phyloP scores from a whole-genome alignment of 768 basidiomycete species.

The Tubosaeta sp. region DNA sequence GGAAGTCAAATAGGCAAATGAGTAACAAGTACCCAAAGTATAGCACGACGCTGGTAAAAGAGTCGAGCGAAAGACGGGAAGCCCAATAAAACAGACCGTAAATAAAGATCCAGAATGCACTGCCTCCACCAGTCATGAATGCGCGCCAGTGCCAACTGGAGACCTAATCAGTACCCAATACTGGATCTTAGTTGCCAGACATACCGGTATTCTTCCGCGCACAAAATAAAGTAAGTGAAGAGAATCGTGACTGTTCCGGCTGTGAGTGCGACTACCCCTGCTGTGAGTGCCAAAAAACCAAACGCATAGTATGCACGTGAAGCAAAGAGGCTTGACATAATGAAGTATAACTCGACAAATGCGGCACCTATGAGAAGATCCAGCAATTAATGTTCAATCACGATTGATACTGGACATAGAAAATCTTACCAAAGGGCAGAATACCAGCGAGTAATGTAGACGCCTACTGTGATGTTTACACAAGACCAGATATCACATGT shows the following conservation, averaged over 20 bases:
- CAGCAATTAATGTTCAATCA: constrained; percentile 1
- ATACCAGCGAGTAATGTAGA: constrained; percentile 83
- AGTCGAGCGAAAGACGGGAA: constrained; percentile 80
- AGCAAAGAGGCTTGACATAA: constrained; percentile 87
- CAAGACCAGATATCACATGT: background rate
- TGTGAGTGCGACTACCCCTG: constrained; percentile 76
- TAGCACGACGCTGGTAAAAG: constrained; percentile 72
- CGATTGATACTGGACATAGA: background rate
- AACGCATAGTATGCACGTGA: constrained; percentile 94
- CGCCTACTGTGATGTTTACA: constrained; percentile 37
- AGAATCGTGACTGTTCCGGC: constrained; percentile 89
- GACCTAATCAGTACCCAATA: constrained; percentile 3
- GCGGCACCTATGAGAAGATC: constrained; percentile 61
- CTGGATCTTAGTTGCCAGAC: constrained; percentile 12
- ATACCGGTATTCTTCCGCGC: constrained; percentile 91
- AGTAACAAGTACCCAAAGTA: constrained; percentile 91
- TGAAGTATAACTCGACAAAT: constrained; percentile 92
- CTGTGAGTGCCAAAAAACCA: constrained; percentile 88
- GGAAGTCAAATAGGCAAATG: constrained; percentile 78
- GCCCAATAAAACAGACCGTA: constrained; percentile 91
- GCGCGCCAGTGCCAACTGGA: constrained; percentile 96
- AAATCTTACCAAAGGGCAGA: constrained; percentile 73
- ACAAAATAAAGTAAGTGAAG: constrained; percentile 87
- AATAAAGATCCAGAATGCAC: constrained; percentile 83
- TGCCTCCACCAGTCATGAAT: constrained; percentile 89